Conservation (phyloP, 2,329 filamentous ascomycete species). For the Beauveria sp. region DNA sequence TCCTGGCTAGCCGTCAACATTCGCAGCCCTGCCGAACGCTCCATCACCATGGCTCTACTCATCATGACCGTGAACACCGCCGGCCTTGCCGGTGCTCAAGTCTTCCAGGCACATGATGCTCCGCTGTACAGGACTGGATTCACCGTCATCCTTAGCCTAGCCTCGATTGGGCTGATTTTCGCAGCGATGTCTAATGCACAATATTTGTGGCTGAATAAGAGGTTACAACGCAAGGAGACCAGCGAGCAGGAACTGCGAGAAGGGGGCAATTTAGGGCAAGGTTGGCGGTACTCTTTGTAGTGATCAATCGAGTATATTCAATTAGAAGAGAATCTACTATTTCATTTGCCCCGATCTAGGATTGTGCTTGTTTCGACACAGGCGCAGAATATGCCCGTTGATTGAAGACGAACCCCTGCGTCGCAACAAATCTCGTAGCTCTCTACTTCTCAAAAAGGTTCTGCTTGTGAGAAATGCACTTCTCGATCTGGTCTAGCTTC, state of each 20-base stretch:
- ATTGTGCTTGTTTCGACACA: no score
- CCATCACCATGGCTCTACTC: constrained; percentile 25
- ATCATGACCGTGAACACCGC: constrained; percentile 26
- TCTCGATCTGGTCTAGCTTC: no score
- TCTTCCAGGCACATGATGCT: constrained; percentile 23
- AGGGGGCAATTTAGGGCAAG: neutral
- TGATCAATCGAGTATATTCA: no score
- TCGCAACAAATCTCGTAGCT: no score
- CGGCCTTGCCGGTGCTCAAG: constrained; percentile 23
- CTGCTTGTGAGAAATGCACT: no score
- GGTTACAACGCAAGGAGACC: neutral
- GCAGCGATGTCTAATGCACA: constrained; percentile 18
- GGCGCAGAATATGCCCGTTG: no score
- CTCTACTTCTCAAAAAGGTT: no score
- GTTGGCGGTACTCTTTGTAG: neutral
- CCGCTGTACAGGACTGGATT: constrained; percentile 23
- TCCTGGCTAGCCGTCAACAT: constrained; percentile 25
- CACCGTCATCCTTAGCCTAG: constrained; percentile 20
- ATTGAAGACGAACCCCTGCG: no score
- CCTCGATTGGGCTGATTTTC: constrained; percentile 17
- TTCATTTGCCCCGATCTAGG: no score
- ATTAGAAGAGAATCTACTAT: no score
- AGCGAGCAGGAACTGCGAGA: neutral
- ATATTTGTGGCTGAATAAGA: constrained; percentile 33
- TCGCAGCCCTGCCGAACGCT: constrained; percentile 21